These are phyloP conservation scores for Mycena alexandri DNA, from an alignment of 768 basidiomycete species.

Conservation along the genomic window DNA sequence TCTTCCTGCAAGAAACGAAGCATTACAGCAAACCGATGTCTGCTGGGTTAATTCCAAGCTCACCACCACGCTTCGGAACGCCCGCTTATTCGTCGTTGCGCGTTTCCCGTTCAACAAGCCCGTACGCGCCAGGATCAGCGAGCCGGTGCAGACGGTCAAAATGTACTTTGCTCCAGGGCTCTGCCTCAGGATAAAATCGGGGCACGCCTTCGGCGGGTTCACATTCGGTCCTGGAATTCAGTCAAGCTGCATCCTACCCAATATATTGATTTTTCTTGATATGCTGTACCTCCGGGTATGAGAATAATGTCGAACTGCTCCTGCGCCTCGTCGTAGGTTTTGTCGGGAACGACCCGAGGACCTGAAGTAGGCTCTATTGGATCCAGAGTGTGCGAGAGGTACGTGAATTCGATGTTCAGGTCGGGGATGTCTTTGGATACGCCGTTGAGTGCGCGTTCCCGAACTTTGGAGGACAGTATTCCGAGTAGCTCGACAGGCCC, in stretches of 20 bases:
- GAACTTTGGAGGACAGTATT: constrained; percentile 34
- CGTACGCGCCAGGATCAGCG: constrained; percentile 48
- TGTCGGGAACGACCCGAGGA: constrained; percentile 36
- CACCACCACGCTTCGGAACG: constrained; percentile 45
- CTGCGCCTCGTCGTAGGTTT: constrained; percentile 42
- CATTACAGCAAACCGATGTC: too few relatives aligned
- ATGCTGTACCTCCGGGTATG: constrained; percentile 45
- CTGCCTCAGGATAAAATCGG: constrained; percentile 45
- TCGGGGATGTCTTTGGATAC: constrained; percentile 16
- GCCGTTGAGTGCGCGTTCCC: constrained; percentile 19
- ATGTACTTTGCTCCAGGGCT: constrained; percentile 48
- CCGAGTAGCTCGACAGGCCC: constrained; percentile 49
- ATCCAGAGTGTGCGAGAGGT: constrained; percentile 40
- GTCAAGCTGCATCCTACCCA: neutral
- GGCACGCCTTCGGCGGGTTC: constrained; percentile 27
- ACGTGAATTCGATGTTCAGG: constrained; percentile 39
- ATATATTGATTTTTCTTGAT: neutral
- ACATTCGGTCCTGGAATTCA: constrained; percentile 24
- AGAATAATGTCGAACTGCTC: constrained; percentile 48
- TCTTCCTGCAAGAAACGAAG: constrained; percentile 33
- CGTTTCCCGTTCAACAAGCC: constrained; percentile 49
- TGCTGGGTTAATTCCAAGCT: neutral
- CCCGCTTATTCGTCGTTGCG: constrained; percentile 54
- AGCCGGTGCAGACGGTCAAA: constrained; percentile 51
- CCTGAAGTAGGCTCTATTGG: constrained; percentile 39